Evolutionary conservation across 192 early-diverging fungal genomes (phyloP), one percentile per base, ranked within the genome.

Genomic region (Umbelopsis sp.): DNA sequence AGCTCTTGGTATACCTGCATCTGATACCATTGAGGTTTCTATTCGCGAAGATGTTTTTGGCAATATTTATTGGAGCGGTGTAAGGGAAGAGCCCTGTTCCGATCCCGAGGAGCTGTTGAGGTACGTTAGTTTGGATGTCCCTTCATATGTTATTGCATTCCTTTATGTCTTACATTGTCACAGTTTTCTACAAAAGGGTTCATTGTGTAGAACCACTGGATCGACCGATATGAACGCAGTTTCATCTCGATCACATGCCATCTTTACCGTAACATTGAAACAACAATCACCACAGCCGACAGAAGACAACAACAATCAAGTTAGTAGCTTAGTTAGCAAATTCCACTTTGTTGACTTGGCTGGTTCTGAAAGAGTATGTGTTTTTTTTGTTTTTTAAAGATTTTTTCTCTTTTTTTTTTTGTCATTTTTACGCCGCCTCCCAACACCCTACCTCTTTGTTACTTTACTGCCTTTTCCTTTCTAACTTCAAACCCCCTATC

Each of bases 271-370:
- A 5, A 90, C 89, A 24, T 83, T 99, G 70, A 85, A 88, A 62
- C 98, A 99, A 79, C 82, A 86, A 21, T 79, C 77, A 25, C 66
- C 84, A 43, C n/a, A n/a, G n/a, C 79, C 82, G 47, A 65, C 71
- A 29, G 21, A 54, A 7, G 76, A 83, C 0, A 76, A 79, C 16
- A 65, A 41, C 21, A 65, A 59, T 5, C 53, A 75, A 70, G n/a
- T 67, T 9, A 32, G 70, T 1, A 49, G 50, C 65, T 71, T 74
- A 2, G 49, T 71, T 22, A 73, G 74, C 32, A 99, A 98, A 82
- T 96, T 99, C 72, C 92, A 97, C 75, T 99, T 99, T 88, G 98
- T 99, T 22, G 98, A 99, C 85, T 83, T 99, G 74, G 98, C 98
- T 22, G 97, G 98, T 31, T 97, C 95, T 17, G 96, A 99, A 85